These are phyloP conservation scores for Coemansia sp. DNA, from an alignment of 192 early-diverging fungal genomes.

Conservation along the genomic window DNA sequence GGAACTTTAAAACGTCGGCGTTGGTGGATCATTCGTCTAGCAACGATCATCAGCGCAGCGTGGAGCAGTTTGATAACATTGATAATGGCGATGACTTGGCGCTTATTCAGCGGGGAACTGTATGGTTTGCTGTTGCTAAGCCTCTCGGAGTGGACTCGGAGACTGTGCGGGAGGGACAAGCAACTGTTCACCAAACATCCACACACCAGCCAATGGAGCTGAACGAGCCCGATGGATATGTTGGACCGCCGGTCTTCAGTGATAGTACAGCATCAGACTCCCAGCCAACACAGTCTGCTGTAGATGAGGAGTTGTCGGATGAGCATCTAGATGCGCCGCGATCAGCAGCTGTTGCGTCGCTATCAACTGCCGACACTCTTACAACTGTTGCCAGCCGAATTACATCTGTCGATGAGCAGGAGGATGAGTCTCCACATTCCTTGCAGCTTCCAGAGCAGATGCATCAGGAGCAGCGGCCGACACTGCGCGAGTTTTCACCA, in stretches of 20 bases:
- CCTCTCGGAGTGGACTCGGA: not conserved
- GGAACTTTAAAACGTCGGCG: conserved; percentile 53
- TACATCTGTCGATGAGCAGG: conserved; percentile 16
- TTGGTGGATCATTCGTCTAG: conserved; percentile 46
- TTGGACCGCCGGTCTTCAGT: not conserved
- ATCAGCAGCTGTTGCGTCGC: conserved; percentile 14
- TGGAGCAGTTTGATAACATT: conserved; percentile 17
- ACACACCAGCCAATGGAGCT: not conserved
- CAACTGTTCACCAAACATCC: not conserved
- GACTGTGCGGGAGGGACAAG: conserved; percentile 1
- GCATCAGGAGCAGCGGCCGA: not conserved
- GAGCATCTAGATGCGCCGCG: conserved; percentile 14
- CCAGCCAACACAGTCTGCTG: not conserved
- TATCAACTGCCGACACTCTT: conserved; percentile 28
- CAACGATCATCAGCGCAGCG: conserved; percentile 46
- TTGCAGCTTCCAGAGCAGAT: not conserved
- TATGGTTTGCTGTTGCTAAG: conserved; percentile 20
- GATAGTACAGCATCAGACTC: not conserved
- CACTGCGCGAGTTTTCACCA: not conserved
- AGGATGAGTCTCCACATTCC: not conserved
- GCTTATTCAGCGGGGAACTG: conserved; percentile 17
- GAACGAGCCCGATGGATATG: not conserved
- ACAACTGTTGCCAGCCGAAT: conserved; percentile 26
- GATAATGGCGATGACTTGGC: conserved; percentile 2
- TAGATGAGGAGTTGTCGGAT: conserved; percentile 1